Evolutionary conservation across 306 rosid species (phyloP), one percentile per base, ranked within the genome.

Genomic region (Prunus mume): DNA sequence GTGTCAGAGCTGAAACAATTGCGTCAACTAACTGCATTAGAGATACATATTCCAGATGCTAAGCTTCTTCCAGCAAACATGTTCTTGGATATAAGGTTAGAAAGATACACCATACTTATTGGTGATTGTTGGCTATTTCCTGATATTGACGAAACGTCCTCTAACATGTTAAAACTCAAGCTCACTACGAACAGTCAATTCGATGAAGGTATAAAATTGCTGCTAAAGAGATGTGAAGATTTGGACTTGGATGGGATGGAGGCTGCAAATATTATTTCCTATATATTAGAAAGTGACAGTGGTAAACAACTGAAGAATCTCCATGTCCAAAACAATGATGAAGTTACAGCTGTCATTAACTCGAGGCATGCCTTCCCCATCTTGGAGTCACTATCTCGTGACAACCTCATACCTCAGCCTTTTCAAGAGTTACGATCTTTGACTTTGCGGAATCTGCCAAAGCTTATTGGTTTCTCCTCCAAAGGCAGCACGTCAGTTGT

Each of bases 271-370:
- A 85, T 81, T 25, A 78, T 87, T 10, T 69, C 46, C 17, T 3
- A 2, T 52, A 78, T 78, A 68, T 57, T 90, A 43, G 80, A 62
- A 62, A 65, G 75, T 45, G 88, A 83, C 3, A 83, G 84, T 28
- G 81, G 72, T 70, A 77, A 84, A 1, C 65, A 38, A 12, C 12
- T 87, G 81, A 88, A 83, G 81, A 74, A 83, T 75, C 82, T 86
- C 24, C 80, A 56, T 10, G 73, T 90, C 24, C 77, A 83, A 73
- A 79, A 77, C 20, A 79, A 82, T 75, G 78, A 3, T 22, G 81
- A 83, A 34, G 75, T 84, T 63, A 46, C 12, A 45, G 60, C 56
- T 15, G 41, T 83, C 60, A 65, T 8, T 19, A 20, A n/a, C 27
- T 56, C 14, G 0, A 4, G 7, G 10, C 0, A 56, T 57, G 63